Conservation (phyloP, 768 basidiomycete species). For the Mycena amicta region DNA sequence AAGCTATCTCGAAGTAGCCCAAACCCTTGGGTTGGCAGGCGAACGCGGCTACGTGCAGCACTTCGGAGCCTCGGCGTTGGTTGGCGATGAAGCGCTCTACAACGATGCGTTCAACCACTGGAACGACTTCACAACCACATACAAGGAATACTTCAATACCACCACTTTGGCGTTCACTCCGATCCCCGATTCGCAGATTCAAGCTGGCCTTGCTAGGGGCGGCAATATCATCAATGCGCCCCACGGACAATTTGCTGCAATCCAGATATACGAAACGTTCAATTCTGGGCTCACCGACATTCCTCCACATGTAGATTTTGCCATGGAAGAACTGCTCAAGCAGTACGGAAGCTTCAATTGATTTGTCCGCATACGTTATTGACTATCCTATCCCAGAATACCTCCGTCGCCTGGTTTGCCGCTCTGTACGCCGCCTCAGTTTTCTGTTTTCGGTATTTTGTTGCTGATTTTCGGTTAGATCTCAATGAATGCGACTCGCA, state of each 20-base stretch:
- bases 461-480: not conserved
- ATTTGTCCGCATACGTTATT: not conserved
- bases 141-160: conserved; percentile 26
- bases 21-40: conserved; percentile 31
- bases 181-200: conserved; percentile 36
- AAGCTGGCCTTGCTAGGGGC: conserved; percentile 34
- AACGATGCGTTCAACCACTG: conserved; percentile 36
- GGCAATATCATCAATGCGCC: conserved; percentile 43
- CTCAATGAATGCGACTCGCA: conserved; percentile 41
- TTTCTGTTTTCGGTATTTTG: not conserved
- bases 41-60: conserved; percentile 37
- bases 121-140: conserved; percentile 30
- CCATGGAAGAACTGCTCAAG: conserved; percentile 30
- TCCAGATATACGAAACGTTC: conserved; percentile 37
- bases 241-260: conserved; percentile 35
- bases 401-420: conserved; percentile 41
- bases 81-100: conserved; percentile 31
- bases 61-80: conserved; percentile 41
- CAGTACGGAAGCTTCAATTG: conserved; percentile 31
- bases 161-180: conserved; percentile 42
- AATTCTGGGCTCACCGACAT: conserved; percentile 15
- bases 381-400: conserved; percentile 27
- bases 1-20: conserved; percentile 40
- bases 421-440: conserved; percentile 27
- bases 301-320: conserved; percentile 27